Percentiles rank a stretch among this genome's conserved stretches.
These are phyloP conservation scores for Termitomyces sp. DNA, from an alignment of 768 basidiomycete genomes.

Conservation along the genomic window DNA sequence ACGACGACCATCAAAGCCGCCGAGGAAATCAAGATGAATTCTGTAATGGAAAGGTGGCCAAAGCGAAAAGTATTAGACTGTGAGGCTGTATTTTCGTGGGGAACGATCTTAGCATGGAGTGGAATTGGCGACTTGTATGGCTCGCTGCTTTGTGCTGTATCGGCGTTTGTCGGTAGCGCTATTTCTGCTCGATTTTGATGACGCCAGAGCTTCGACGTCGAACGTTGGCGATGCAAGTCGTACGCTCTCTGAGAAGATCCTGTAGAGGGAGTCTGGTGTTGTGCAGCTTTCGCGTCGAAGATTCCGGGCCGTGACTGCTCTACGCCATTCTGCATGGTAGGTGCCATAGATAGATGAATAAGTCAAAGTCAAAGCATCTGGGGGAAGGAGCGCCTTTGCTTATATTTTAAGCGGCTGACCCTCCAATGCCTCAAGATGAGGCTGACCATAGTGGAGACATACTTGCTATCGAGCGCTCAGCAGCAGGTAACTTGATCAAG, in stretches of 20 bases:
- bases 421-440: neutral
- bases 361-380: neutral
- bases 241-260: neutral
- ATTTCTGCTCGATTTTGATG: constrained; percentile 4
- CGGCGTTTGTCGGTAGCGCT: neutral
- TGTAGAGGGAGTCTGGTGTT: neutral
- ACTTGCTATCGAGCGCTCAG: neutral
- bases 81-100: neutral
- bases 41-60: constrained; percentile 5
- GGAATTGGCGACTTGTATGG: constrained; percentile 10
- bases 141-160: neutral
- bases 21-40: constrained; percentile 6
- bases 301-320: neutral
- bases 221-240: neutral
- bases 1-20: constrained; percentile 6
- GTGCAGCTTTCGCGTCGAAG: neutral
- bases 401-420: constrained; percentile 5
- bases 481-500: neutral
- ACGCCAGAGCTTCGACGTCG: neutral
- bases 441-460: neutral
- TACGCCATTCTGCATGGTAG: neutral
- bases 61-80: neutral
- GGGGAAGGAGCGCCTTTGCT: neutral
- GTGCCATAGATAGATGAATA: constrained; percentile 1
- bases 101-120: constrained; percentile 17